These are phyloP conservation scores for Fragilaria radians DNA, from an alignment of 108 stramenopile genomes.

Conservation along the genomic window DNA sequence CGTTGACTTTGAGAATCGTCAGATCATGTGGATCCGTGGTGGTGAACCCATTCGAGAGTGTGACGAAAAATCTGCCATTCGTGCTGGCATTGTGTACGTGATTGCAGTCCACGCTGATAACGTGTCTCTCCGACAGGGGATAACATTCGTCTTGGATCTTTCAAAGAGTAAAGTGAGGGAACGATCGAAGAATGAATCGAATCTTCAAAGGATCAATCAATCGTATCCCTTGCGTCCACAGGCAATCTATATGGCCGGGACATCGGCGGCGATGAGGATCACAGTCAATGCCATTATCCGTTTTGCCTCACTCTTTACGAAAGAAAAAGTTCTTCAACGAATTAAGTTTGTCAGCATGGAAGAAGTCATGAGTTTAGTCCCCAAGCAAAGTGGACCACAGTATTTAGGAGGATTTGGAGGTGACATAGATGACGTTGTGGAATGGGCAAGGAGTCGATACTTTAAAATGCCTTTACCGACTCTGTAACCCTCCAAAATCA, in stretches of 20 bases:
- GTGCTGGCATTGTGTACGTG: slow-evolving; percentile 16
- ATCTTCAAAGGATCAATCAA: slow-evolving; percentile 23
- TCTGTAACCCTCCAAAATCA: no score
- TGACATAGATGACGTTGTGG: slow-evolving; percentile 8
- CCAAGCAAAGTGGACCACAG: slow-evolving; percentile 12
- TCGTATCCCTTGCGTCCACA: slow-evolving; percentile 27
- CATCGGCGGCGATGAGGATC: slow-evolving; percentile 9
- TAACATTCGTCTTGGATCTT: slow-evolving; percentile 29
- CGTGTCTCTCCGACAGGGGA: slow-evolving; percentile 18
- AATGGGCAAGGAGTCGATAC: slow-evolving; percentile 10
- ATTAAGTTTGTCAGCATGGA: slow-evolving; percentile 25
- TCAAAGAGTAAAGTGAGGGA: neutral
- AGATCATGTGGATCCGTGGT: slow-evolving; percentile 25
- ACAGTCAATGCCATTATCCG: slow-evolving; percentile 19
- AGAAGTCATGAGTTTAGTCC: slow-evolving; percentile 8
- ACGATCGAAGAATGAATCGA: slow-evolving; percentile 22
- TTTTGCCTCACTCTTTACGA: slow-evolving; percentile 22
- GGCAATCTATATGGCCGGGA: slow-evolving; percentile 22
- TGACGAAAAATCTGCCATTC: slow-evolving; percentile 6
- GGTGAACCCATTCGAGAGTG: neutral
- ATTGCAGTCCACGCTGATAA: slow-evolving; percentile 28
- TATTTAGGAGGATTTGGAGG: slow-evolving; percentile 24
- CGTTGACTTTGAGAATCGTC: neutral
- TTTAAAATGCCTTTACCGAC: neutral
- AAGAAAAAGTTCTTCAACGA: slow-evolving; percentile 27